These are phyloP conservation scores for Trametes elegans DNA, from an alignment of 768 basidiomycete genomes.

Conservation along the genomic window DNA sequence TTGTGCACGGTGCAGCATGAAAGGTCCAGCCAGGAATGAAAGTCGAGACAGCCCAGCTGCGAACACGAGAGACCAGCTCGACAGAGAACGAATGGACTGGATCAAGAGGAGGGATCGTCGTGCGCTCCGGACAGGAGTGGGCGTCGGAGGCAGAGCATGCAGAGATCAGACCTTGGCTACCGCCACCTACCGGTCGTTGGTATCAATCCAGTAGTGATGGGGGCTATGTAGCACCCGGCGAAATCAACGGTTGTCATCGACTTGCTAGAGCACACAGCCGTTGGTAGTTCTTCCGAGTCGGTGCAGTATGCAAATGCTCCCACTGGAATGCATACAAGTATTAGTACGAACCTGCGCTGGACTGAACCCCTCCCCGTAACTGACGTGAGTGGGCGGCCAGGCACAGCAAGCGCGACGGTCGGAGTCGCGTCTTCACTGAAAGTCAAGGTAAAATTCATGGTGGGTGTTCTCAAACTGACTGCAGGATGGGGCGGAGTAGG, in stretches of 20 bases:
- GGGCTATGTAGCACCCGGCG: background rate
- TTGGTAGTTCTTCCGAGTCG: constrained; percentile 3
- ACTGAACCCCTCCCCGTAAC: too few species aligned
- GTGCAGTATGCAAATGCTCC: too few species aligned
- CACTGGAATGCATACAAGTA: too few species aligned
- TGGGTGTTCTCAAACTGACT: too few species aligned
- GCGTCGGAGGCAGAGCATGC: constrained; percentile 4
- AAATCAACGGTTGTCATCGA: constrained; percentile 8
- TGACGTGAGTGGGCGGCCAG: too few species aligned
- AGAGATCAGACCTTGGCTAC: constrained; percentile 1
- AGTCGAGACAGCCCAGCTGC: constrained; percentile 23
- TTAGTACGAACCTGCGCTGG: too few species aligned
- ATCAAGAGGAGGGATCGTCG: background rate
- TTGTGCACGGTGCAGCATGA: constrained; percentile 1
- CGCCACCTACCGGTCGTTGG: constrained; percentile 1
- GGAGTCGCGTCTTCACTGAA: too few species aligned
- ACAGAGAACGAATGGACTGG: constrained; percentile 6
- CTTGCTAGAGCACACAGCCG: constrained; percentile 4
- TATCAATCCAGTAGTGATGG: constrained; percentile 6
- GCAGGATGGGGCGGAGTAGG: too few species aligned
- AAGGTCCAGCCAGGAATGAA: background rate
- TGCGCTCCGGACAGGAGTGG: background rate
- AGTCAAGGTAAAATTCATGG: too few species aligned
- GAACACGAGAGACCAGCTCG: constrained; percentile 28
- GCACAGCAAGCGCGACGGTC: too few species aligned